Evolutionary conservation across 140 eudicot species (phyloP), one percentile per base, ranked within the genome.

Genomic region (Bidens hawaiensis): DNA sequence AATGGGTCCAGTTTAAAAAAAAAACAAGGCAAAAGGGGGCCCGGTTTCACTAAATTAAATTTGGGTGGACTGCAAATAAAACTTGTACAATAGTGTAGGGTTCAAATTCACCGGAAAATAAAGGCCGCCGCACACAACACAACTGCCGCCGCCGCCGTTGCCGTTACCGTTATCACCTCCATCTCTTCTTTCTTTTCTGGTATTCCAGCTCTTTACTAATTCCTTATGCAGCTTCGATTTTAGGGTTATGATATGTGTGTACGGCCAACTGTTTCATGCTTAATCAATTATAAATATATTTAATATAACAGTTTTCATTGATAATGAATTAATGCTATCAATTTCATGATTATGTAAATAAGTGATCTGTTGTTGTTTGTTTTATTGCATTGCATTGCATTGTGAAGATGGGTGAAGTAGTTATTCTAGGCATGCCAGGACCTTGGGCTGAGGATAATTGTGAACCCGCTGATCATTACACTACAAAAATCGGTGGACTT

Each of bases 401-500:
- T 40, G 31, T 59, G 58, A 84, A 65, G 73, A 83, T 88, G 99
- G 79, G 75, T 19, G 81, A 76, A 66, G 84, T n/a, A n/a, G n/a
- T 85, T 14, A 70, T 75, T 51, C 66, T 93, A 70, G 99, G 99
- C 45, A 74, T 93, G 88, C 99, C 99, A 11, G 99, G 99, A 27
- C 79, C 82, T 17, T 93, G 99, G 99, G 95, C 99, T 33, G 95
- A 83, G 42, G 85, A 89, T 71, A 75, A 76, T 22, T 30, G 5
- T 46, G 96, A 93, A 83, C 75, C 67, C 27, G 77, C 95, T 52
- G 94, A 93, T 78, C 91, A 83, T 68, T 88, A 85, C 62, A 85
- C 96, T 23, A 78, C 85, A 14, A 93, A 93, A 81, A 73, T 93
- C 5, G 99, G 99, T 30, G 99, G 99, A 41, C 52, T 85, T 71